Evolutionary conservation across 306 rosid species (phyloP).

Genomic region (Casuarina equisetifolia): DNA sequence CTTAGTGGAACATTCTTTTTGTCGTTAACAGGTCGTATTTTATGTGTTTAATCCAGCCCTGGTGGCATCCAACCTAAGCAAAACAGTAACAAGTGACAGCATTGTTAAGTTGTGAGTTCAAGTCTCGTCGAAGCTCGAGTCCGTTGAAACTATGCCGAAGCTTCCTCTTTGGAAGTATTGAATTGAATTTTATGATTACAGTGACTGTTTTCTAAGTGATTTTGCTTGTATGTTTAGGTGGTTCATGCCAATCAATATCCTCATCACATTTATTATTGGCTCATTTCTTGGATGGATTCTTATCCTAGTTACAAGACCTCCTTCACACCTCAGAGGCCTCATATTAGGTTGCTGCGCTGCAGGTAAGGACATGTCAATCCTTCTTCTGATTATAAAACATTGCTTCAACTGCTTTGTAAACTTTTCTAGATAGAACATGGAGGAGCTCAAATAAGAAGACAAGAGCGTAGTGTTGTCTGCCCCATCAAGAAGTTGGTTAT

Average conservation of each 20-base stretch:
- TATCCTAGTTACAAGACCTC: constrained; percentile 45
- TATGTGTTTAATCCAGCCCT: constrained; percentile 58
- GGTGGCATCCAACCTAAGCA: constrained; percentile 40
- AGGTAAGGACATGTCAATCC: constrained; percentile 26
- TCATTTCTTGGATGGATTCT: constrained; percentile 51
- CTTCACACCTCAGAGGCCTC: constrained; percentile 52
- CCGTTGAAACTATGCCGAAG: not conserved
- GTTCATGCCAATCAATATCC: constrained; percentile 58
- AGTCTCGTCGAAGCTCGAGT: not conserved
- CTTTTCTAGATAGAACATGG: not conserved
- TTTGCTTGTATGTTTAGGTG: constrained; percentile 33
- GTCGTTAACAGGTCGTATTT: constrained; percentile 41
- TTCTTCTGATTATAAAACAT: not conserved
- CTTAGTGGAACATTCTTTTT: not conserved
- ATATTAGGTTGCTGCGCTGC: constrained; percentile 60
- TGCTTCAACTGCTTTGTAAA: not conserved
- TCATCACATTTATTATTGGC: constrained; percentile 49
- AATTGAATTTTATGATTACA: not conserved
- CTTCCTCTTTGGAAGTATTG: not conserved
- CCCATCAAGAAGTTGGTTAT: not conserved
- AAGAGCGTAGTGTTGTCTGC: not conserved
- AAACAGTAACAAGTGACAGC: constrained; percentile 45
- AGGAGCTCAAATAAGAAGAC: too few species aligned
- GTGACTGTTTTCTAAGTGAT: not conserved
- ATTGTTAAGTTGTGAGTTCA: constrained; percentile 46